Percentiles rank a stretch among this genome's conserved stretches.
phyloP scores from a whole-genome alignment of 306 rosid genomes.

The Medicago ruthenica region DNA sequence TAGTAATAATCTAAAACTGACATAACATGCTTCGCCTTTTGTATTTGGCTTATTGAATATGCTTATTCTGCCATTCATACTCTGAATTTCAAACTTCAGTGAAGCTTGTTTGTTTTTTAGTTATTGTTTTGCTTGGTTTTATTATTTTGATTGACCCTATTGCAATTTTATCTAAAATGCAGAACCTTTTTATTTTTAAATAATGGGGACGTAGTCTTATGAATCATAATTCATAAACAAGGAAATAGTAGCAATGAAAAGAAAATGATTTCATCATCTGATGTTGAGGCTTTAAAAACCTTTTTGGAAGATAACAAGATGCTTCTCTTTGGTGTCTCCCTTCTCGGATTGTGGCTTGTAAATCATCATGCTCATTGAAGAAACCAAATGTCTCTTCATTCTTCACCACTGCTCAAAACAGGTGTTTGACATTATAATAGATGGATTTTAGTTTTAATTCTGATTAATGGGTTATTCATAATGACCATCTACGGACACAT shows the following conservation, averaged over 20 bases:
- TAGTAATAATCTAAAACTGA: no score
- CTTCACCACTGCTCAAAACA: conserved; percentile 37
- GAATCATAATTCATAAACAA: neutral
- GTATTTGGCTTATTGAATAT: neutral
- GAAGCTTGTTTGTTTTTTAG: neutral
- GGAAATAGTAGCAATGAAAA: neutral
- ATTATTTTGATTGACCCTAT: neutral
- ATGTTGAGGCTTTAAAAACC: neutral
- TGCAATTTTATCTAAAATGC: neutral
- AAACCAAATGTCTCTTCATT: conserved; percentile 56
- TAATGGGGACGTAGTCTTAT: neutral
- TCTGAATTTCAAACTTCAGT: neutral
- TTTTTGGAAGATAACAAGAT: neutral
- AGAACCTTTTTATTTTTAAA: neutral
- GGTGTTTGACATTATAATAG: conserved; percentile 18
- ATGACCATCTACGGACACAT: neutral
- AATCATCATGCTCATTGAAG: conserved; percentile 64
- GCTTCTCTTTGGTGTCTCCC: conserved; percentile 42
- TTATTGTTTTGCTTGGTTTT: neutral
- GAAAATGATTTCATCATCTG: neutral
- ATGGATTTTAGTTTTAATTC: conserved; percentile 9
- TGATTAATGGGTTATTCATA: neutral
- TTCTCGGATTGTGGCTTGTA: neutral
- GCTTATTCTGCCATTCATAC: neutral
- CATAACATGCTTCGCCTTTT: no score